Conservation (phyloP, 2,329 filamentous ascomycete genomes). For the Fusarium mundagurra region DNA sequence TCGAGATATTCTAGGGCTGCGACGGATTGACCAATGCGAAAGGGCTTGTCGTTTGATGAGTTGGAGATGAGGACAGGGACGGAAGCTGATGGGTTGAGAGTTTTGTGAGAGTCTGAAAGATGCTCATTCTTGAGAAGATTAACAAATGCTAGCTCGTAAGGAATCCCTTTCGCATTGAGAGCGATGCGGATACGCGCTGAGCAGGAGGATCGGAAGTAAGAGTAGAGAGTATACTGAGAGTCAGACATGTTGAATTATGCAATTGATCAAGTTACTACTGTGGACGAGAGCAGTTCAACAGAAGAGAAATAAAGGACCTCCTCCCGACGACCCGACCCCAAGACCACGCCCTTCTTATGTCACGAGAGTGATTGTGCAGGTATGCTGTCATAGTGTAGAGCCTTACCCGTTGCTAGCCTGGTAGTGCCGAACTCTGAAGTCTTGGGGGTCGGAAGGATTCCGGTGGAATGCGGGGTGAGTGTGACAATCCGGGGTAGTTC, state of each 20-base stretch:
- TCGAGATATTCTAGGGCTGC: conserved; percentile 72
- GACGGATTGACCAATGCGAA: conserved; percentile 65
- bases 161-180: conserved; percentile 63
- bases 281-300: too few species aligned
- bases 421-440: conserved; percentile 18
- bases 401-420: conserved; percentile 27
- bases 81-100: conserved; percentile 62
- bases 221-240: conserved; percentile 58
- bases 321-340: fast-evolving
- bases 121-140: conserved; percentile 67
- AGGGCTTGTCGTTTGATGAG: conserved; percentile 36
- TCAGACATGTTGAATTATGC: conserved; percentile 30
- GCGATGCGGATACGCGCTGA: conserved; percentile 70
- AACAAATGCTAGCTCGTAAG: conserved; percentile 57
- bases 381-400: neutral
- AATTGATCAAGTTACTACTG: fast-evolving
- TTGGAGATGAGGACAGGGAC: conserved; percentile 63
- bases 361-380: neutral
- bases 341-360: conserved; percentile 33
- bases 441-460: conserved; percentile 12
- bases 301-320: fast-evolving
- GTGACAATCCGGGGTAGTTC: neutral
- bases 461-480: conserved; percentile 19
- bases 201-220: conserved; percentile 71
- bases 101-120: conserved; percentile 53